Evolutionary conservation across 2,329 filamentous ascomycete species (phyloP).

Genomic region (Pochonia chlamydosporia): DNA sequence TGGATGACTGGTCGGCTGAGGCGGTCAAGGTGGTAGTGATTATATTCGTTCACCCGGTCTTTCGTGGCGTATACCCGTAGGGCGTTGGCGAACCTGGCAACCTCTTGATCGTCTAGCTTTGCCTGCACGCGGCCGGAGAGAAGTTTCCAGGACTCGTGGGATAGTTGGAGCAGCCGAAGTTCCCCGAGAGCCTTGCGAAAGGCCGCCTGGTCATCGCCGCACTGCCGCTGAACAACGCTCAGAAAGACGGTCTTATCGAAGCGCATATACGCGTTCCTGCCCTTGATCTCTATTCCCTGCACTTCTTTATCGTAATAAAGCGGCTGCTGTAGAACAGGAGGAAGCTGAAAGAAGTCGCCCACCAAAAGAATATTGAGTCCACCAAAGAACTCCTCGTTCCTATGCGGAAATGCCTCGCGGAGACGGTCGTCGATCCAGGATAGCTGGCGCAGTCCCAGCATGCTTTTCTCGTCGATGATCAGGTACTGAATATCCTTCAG

Average conservation of each 20-base stretch:
- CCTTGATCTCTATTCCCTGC: constrained; percentile 3
- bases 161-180: constrained; percentile 4
- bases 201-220: constrained; percentile 1
- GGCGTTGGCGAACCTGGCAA: constrained; percentile 2
- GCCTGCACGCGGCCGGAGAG: constrained; percentile 2
- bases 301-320: constrained; percentile 6
- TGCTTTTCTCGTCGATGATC: constrained; percentile 4
- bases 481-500: too few species aligned
- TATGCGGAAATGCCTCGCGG: background rate
- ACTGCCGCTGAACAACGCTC: constrained; percentile 1
- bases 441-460: constrained; percentile 3
- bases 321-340: constrained; percentile 2
- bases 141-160: constrained; percentile 4
- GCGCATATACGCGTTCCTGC: constrained; percentile 4
- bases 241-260: too few species aligned
- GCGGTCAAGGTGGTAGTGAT: constrained; percentile 8
- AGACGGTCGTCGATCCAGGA: constrained; percentile 5
- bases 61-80: constrained; percentile 4
- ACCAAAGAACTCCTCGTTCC: background rate
- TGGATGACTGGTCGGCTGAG: constrained; percentile 7
- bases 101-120: constrained; percentile 6
- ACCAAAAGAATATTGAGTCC: background rate
- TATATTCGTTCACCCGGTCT: constrained; percentile 7
- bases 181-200: constrained; percentile 5
- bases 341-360: constrained; percentile 1